phyloP scores from a whole-genome alignment of 768 basidiomycete genomes.

The Mycena vulgaris region DNA sequence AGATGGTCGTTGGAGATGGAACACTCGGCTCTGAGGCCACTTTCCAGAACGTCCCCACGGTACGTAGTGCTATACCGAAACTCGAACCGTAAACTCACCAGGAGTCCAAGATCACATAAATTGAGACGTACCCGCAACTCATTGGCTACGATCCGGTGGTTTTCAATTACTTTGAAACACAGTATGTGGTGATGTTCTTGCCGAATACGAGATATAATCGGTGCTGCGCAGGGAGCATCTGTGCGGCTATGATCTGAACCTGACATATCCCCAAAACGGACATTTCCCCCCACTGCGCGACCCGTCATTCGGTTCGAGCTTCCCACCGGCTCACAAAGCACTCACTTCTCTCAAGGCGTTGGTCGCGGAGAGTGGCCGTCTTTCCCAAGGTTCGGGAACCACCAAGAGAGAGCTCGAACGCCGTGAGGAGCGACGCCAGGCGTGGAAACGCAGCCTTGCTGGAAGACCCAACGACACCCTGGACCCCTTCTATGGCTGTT shows the following conservation, averaged over 20 bases:
- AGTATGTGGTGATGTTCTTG: conserved; percentile 59
- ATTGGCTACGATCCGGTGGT: conserved; percentile 80
- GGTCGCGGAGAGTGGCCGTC: conserved; percentile 33
- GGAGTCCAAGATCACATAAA: conserved; percentile 60
- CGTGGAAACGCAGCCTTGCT: conserved; percentile 65
- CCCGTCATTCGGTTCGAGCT: conserved; percentile 37
- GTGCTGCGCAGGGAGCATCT: conserved; percentile 61
- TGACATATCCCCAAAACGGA: conserved; percentile 77
- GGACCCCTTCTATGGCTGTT: conserved; percentile 74
- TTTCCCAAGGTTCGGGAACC: neutral
- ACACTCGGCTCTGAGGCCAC: conserved; percentile 67
- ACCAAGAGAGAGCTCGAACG: conserved; percentile 41
- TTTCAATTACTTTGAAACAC: conserved; percentile 76
- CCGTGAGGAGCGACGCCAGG: conserved; percentile 42
- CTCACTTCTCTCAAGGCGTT: conserved; percentile 42
- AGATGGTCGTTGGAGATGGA: conserved; percentile 81
- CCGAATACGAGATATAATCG: neutral
- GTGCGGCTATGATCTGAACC: conserved; percentile 76
- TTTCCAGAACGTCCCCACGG: conserved; percentile 70
- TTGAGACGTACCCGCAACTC: conserved; percentile 83
- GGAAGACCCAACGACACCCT: conserved; percentile 68
- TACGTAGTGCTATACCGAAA: conserved; percentile 46
- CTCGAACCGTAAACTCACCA: neutral
- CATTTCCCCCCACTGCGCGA: conserved; percentile 61
- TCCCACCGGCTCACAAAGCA: conserved; percentile 18